Conservation (phyloP, 768 basidiomycete genomes). For the Phallus indusiatus region DNA sequence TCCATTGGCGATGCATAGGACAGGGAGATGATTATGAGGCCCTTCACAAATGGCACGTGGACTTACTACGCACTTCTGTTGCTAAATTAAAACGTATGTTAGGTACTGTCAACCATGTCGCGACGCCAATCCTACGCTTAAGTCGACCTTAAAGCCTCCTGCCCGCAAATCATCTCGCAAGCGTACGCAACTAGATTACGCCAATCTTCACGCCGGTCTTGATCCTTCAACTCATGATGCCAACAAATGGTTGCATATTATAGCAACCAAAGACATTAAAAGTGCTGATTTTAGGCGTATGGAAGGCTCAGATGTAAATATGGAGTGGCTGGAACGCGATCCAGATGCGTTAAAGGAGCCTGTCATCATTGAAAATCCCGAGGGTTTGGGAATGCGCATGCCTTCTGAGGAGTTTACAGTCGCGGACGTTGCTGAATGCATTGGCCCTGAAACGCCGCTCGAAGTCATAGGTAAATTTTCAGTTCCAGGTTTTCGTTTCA, state of each 20-base stretch:
- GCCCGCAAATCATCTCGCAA: conserved; percentile 76
- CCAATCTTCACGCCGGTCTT: conserved; percentile 57
- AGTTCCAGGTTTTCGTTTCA: neutral
- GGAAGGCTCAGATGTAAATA: conserved; percentile 53
- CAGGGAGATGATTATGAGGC: conserved; percentile 52
- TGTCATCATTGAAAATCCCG: conserved; percentile 65
- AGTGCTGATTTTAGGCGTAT: conserved; percentile 57
- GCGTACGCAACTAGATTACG: conserved; percentile 67
- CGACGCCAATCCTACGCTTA: conserved; percentile 45
- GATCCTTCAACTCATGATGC: conserved; percentile 41
- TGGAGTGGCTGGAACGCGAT: conserved; percentile 69
- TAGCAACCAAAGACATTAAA: conserved; percentile 58
- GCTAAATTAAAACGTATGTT: conserved; percentile 6
- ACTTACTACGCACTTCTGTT: conserved; percentile 12
- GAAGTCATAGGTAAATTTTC: conserved; percentile 78
- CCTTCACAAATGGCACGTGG: conserved; percentile 68
- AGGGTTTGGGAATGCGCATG: conserved; percentile 88
- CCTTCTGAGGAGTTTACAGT: conserved; percentile 64
- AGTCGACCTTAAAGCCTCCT: conserved; percentile 67
- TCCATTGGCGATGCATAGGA: conserved; percentile 74
- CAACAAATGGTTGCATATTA: conserved; percentile 56
- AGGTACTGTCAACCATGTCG: conserved; percentile 70
- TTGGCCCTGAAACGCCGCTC: conserved; percentile 70
- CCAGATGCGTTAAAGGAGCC: conserved; percentile 73
- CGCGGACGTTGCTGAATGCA: conserved; percentile 65